A percentile compares a stretch with the other conserved stretches of the same genome.
These are phyloP conservation scores for Xylaria sp. DNA, from an alignment of 2,329 filamentous ascomycete species.

Conservation along the genomic window DNA sequence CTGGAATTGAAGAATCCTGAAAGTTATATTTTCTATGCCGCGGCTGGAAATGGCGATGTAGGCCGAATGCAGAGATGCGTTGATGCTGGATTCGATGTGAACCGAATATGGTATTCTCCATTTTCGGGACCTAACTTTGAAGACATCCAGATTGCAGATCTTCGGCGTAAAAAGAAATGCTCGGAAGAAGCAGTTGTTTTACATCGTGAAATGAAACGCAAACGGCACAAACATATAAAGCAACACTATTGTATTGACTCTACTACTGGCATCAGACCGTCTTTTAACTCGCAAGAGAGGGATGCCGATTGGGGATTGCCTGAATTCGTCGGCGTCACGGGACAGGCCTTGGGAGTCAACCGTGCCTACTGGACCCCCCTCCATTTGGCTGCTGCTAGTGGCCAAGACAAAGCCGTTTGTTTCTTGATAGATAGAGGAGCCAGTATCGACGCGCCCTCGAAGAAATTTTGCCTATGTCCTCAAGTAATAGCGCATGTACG, in stretches of 20 bases:
- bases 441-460: not conserved
- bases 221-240: too few relatives aligned
- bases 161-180: not conserved
- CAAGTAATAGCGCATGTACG: not conserved
- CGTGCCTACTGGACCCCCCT: not conserved
- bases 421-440: not conserved
- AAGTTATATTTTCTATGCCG: not conserved
- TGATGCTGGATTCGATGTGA: conserved; percentile 2
- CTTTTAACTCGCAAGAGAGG: too few relatives aligned
- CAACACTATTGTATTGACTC: too few relatives aligned
- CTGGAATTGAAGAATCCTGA: not conserved
- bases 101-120: not conserved
- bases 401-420: not conserved
- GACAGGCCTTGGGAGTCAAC: too few relatives aligned
- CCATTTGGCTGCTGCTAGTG: not conserved
- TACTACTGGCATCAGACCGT: too few relatives aligned
- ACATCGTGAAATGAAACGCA: not conserved
- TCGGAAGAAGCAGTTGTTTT: not conserved
- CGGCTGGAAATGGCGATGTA: not conserved
- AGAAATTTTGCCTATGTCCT: not conserved
- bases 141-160: not conserved
- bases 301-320: too few relatives aligned
- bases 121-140: not conserved
- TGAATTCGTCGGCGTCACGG: too few relatives aligned
- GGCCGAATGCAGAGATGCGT: not conserved